A percentile compares a stretch with the other conserved stretches of the same genome.
Conservation (phyloP, 768 basidiomycete genomes). For the Lactifluus pinguis region DNA sequence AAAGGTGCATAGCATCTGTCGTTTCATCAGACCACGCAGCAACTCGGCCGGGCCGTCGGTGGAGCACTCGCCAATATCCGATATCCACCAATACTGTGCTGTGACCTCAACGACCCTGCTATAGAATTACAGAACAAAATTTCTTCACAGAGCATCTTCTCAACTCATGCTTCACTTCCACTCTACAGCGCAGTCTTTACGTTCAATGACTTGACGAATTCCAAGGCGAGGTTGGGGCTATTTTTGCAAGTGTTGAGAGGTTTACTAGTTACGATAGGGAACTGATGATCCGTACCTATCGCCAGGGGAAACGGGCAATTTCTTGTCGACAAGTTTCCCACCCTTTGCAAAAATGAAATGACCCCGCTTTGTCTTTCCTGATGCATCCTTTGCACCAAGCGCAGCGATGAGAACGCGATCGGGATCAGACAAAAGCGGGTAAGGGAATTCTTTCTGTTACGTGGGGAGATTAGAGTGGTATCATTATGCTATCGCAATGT, state of each 20-base stretch:
- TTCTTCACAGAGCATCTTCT: not conserved
- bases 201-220: slow-evolving; percentile 48
- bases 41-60: not conserved
- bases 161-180: not conserved
- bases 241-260: not conserved
- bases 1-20: not conserved
- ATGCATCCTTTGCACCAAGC: slow-evolving; percentile 55
- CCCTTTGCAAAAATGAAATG: slow-evolving; percentile 93
- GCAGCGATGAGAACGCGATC: slow-evolving; percentile 68
- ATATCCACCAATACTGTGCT: too few relatives aligned
- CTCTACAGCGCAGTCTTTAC: not conserved
- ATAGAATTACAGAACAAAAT: not conserved
- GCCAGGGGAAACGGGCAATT: slow-evolving; percentile 75
- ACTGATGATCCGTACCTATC: slow-evolving; percentile 51
- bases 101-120: too few relatives aligned
- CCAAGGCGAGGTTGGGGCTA: slow-evolving; percentile 56
- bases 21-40: not conserved
- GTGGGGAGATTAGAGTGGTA: not conserved
- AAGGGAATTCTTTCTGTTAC: slow-evolving; percentile 70
- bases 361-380: slow-evolving; percentile 80
- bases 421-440: slow-evolving; percentile 84
- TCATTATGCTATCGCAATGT: not conserved
- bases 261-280: not conserved
- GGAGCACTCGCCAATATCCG: too few relatives aligned
- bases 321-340: slow-evolving; percentile 79